Evolutionary conservation across 805 yeast genomes (phyloP).

Genomic region (Monosporozyma siamensis): DNA sequence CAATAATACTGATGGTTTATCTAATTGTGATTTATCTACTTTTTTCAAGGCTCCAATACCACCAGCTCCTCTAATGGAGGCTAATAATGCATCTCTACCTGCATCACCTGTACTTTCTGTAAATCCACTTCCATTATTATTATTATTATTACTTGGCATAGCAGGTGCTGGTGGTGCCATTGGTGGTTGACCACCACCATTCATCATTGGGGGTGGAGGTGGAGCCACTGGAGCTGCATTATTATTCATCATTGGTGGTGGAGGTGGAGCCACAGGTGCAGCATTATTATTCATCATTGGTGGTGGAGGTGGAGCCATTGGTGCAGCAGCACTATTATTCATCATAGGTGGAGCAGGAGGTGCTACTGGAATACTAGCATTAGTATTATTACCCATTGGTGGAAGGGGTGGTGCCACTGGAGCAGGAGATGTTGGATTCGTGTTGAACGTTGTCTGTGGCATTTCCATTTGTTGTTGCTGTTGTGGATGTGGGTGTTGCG

Average conservation of each 20-base stretch:
- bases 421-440: neutral
- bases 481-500: no score
- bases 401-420: constrained; percentile 1
- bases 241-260: constrained; percentile 6
- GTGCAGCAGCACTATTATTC: no score
- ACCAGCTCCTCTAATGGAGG: constrained; percentile 78
- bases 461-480: neutral
- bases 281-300: constrained; percentile 4
- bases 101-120: constrained; percentile 36
- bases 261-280: constrained; percentile 5
- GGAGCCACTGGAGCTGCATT: constrained; percentile 13
- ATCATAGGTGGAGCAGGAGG: no score
- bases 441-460: constrained; percentile 1
- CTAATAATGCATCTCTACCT: constrained; percentile 72
- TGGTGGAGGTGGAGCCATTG: neutral
- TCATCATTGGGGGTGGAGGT: constrained; percentile 16
- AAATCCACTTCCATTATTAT: no score
- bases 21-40: constrained; percentile 76
- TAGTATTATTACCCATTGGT: neutral
- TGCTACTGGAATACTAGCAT: neutral
- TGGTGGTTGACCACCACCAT: constrained; percentile 11
- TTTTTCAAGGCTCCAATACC: constrained; percentile 60
- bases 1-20: constrained; percentile 62
- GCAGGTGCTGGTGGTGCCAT: constrained; percentile 5
- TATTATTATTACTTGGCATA: constrained; percentile 6